Evolutionary conservation across 805 yeast species (phyloP), one percentile per base, ranked within the genome.

Genomic region (Barnettozyma populi): DNA sequence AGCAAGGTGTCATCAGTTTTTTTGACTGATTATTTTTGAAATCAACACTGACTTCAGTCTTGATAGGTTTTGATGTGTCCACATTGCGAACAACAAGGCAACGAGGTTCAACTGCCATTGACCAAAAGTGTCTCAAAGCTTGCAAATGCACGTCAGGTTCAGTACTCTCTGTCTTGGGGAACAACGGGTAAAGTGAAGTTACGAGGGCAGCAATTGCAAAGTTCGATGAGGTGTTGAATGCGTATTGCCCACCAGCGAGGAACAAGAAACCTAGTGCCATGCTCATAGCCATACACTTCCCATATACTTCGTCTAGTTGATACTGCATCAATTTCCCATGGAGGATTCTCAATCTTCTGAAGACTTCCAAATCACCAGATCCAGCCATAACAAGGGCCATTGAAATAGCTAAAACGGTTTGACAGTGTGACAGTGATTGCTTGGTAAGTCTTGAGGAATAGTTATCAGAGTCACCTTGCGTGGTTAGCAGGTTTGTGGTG

Each of bases 191-290:
- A n/a, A 86, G 70, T 0, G 97, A 75, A 0, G 88, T 76, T 1
- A 89, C 67, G 56, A 94, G 71, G 3, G 84, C 64, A 0, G 90
- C 95, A 46, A 82, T 69, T 2, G 88, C 79, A 57, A 84, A 70
- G 47, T 79, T 75, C 3, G 85, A 77, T 7, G 66, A 56, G 16
- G 73, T 75, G 35, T 79, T 73, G 49, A 94, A 76, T 0, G 95
- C 90, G 63, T 80, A 89, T 62, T 89, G 97, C 0, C 98, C 97
- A 2, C 96, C 94, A 0, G 97, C 97, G 34, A 94, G 64, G 60
- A 92, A 90, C 46, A 92, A 69, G 56, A 92, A 80, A 2, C 99
- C 99, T 35, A 94, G 65, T 0, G 95, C 86, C 71, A 87, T 76
- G 57, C 86, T 88, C 2, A 82, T 72, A 0, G 90, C 86, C 80